Evolutionary conservation across 441 rosid genomes (phyloP).

Genomic region (Manihot esculenta): DNA sequence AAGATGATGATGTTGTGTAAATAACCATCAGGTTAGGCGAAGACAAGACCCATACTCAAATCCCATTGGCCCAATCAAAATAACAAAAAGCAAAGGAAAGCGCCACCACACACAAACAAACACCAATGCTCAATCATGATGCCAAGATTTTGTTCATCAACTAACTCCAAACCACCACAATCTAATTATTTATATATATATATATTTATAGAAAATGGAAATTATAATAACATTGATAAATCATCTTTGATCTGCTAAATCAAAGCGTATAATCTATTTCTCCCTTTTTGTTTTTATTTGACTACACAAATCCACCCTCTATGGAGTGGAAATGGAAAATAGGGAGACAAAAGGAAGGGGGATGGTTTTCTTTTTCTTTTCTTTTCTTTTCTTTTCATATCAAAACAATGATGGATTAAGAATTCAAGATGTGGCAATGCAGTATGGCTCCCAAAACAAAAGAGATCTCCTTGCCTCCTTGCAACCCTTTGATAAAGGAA

Average conservation of each 20-base stretch:
- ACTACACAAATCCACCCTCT: constrained; percentile 32
- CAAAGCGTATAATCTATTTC: constrained; percentile 15
- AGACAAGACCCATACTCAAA: constrained; percentile 22
- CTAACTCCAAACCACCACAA: not conserved
- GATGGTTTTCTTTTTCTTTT: not conserved
- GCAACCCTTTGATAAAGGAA: constrained; percentile 53
- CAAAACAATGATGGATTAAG: too few relatives aligned
- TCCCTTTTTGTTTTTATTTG: constrained; percentile 31
- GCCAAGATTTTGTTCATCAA: constrained; percentile 24
- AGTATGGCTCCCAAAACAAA: constrained; percentile 48
- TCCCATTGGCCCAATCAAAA: constrained; percentile 32
- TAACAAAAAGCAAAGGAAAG: too few relatives aligned
- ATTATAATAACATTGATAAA: constrained; percentile 5
- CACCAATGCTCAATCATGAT: constrained; percentile 35
- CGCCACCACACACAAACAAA: too few relatives aligned
- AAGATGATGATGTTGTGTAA: constrained; percentile 28
- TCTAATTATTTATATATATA: not conserved
- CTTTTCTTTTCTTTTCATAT: not conserved
- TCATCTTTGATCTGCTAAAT: constrained; percentile 12
- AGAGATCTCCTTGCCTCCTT: constrained; percentile 71
- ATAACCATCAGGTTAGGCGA: constrained; percentile 13
- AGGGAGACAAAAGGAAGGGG: constrained; percentile 25
- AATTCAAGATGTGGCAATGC: constrained; percentile 66
- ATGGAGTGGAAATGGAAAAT: constrained; percentile 32
- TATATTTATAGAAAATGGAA: not conserved